Evolutionary conservation across 2,329 filamentous ascomycete genomes (phyloP), one percentile per base, ranked within the genome.

Genomic region (Colletotrichum noveboracense): DNA sequence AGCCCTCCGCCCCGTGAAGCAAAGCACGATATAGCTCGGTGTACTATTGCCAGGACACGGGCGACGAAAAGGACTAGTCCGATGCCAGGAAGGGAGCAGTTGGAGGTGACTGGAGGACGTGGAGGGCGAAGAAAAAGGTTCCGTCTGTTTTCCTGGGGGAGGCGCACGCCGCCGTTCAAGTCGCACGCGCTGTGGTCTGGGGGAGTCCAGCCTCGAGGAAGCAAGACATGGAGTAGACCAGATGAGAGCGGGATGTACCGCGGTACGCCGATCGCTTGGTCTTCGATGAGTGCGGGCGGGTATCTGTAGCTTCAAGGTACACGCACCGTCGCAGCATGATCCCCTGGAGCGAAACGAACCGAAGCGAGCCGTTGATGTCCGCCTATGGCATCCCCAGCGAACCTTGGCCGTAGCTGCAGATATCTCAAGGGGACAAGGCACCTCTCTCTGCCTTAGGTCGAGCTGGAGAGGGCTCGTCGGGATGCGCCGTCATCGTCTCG

Each of bases 291-390:
- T 34, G 18, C 24, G 32, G 43, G 18, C 30, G 68, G 28, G 73
- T 73, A 75, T 43, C 34, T n/a, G 14, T 26, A 72, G 69, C 69
- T 72, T 52, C 8, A 18, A 13, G 55, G 38, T 64, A 73, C 73
- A 24, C n/a, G 10, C 8, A 6, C 55, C 21, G 36, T n/a, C 56
- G 24, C 38, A 32, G 24, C 69, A 56, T 34, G 18, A 48, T 67
- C 38, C 70, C 69, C 58, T 73, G 56, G 62, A 61, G 73, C 73
- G 70, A 73, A 73, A 43, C 64, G 43, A 73, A 73, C 70, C 70
- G 70, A 75, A 48, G 73, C 69, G 73, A 73, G 67, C 70, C 73
- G 70, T 75, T 73, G 70, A 55, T 75, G 73, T 75, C 70, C 70
- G 56, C 43, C 24, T 43, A 43, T 64, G 69, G 72, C 55, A 72